Base-by-base conservation (phyloP, 495 filamentous ascomycete species). In the Talaromyces trachyspermus region DNA sequence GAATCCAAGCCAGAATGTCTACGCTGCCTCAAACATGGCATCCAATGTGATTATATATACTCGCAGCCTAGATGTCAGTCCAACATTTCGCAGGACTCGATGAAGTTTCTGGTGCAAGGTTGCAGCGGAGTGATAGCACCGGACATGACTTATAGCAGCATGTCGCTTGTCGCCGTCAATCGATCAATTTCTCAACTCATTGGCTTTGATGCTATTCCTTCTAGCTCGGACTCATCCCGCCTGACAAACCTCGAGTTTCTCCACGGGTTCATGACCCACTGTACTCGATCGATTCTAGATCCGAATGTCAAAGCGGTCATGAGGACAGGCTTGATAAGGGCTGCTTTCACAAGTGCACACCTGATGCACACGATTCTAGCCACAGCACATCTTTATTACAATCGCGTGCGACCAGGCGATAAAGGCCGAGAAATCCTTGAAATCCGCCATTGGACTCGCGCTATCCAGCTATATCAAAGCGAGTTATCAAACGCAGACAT, bases 291-390 rank as follows among this genome's bases (percentile, higher is more conserved):
- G 2, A 41, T 64, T 37, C 52, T 53, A 18, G 49, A 55, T 22
- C 43, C 56, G 3, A 36, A 47, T 4, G 51, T 48, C 27, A 51
- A 53, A 43, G 42, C 51, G 4, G 45, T 60, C 11, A 67, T 72
- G 52, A 54, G 58, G 42, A 39, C 54, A 0, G 65, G 65, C 43
- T 53, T 70, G 39, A 55, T 68, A 12, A 49, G 58, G 39, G 55
- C 66, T 26, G 65, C 69, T n/a, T 64, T 71, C 35, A 55, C 61
- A 70, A 57, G 68, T 14, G 69, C 73, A 2, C 69, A 63, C 48
- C 53, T 74, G 14, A 72, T 75, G 70, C 73, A 76, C 48, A 57
- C 62, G 30, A 56, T 72, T 17, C 59, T 74, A 43, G 69, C 60
- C 2, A 54, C 61, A 18, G 59, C 71, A 46, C 60, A 62, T 15